A percentile compares a stretch with the other conserved stretches of the same genome.
Conservation (phyloP, 2,329 filamentous ascomycete species). For the Trichoderma breve region DNA sequence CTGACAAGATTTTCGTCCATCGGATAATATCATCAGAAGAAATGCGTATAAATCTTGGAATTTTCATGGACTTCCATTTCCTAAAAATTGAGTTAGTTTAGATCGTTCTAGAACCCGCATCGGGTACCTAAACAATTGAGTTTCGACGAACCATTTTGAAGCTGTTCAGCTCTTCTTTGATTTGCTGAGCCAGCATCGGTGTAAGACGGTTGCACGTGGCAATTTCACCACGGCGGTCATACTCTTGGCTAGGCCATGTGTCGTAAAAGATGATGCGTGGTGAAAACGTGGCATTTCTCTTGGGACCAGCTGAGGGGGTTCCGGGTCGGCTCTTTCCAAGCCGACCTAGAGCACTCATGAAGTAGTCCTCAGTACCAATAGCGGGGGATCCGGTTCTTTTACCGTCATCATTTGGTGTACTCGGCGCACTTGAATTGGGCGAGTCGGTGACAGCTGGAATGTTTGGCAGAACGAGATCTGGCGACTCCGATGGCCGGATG, state of each 20-base stretch:
- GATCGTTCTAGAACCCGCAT: slow-evolving; percentile 23
- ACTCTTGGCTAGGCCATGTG: slow-evolving; percentile 93
- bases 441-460: slow-evolving; percentile 70
- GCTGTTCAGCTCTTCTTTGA: slow-evolving; percentile 98
- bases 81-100: slow-evolving; percentile 50
- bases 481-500: slow-evolving; percentile 57
- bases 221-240: slow-evolving; percentile 92
- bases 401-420: slow-evolving; percentile 79
- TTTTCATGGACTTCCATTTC: slow-evolving; percentile 99
- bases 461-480: slow-evolving; percentile 57
- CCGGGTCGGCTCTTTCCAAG: slow-evolving; percentile 77
- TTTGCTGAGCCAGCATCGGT: slow-evolving; percentile 95
- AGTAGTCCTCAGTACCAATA: slow-evolving; percentile 85
- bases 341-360: slow-evolving; percentile 67
- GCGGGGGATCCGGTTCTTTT: slow-evolving; percentile 67
- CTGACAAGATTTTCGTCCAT: slow-evolving; percentile 25
- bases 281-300: slow-evolving; percentile 73
- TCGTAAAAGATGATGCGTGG: slow-evolving; percentile 93
- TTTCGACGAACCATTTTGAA: slow-evolving; percentile 76
- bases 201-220: slow-evolving; percentile 97
- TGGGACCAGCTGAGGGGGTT: slow-evolving; percentile 67
- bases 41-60: slow-evolving; percentile 99
- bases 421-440: slow-evolving; percentile 80
- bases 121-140: neutral
- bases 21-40: slow-evolving; percentile 66